phyloP scores from a whole-genome alignment of 345 rosid species.

The Sonneratia caseolaris region DNA sequence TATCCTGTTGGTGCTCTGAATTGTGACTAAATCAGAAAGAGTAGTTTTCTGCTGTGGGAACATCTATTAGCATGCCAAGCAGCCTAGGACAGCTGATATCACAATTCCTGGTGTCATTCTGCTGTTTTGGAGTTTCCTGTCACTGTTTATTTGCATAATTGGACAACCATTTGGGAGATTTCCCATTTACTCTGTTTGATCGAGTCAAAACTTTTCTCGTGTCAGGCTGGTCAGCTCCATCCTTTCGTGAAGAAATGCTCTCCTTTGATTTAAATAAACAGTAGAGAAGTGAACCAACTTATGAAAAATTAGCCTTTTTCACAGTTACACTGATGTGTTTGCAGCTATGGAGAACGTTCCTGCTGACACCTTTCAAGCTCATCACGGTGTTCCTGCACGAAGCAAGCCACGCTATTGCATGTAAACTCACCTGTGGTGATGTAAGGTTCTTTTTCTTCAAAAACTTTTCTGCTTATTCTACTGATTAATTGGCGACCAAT shows the following conservation, averaged over 20 bases:
- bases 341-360: slow-evolving; percentile 89
- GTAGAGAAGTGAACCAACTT: not conserved
- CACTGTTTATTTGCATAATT: not conserved
- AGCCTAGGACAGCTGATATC: not conserved
- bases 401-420: slow-evolving; percentile 96
- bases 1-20: not conserved
- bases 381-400: slow-evolving; percentile 92
- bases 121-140: not conserved
- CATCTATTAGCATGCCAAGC: not conserved
- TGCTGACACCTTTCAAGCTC: slow-evolving; percentile 87
- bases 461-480: not conserved
- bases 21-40: not conserved
- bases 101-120: not conserved
- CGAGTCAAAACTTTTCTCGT: not conserved
- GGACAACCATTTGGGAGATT: not conserved
- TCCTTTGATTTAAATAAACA: not conserved
- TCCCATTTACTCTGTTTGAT: not conserved
- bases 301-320: not conserved
- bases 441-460: slow-evolving; percentile 39
- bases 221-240: not conserved
- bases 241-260: too few relatives aligned
- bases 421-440: slow-evolving; percentile 93
- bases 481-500: not conserved
- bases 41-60: not conserved
- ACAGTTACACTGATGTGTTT: not conserved